Base-by-base conservation (phyloP, 768 basidiomycete genomes). In the Russula vinacea region DNA sequence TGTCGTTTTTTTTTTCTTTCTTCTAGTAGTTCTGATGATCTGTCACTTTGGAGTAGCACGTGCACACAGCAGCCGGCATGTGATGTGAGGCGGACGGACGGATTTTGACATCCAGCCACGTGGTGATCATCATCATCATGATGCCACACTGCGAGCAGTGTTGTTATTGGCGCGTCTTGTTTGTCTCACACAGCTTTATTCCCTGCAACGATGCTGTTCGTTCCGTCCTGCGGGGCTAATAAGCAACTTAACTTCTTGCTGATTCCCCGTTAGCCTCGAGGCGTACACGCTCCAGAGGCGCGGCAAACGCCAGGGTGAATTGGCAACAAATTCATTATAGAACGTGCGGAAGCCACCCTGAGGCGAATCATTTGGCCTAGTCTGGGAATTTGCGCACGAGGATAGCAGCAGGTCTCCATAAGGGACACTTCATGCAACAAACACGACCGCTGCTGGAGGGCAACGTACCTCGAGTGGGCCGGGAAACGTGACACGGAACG, bases 221-320 rank as follows among this genome's bases (percentile, higher is more conserved):
- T 47, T 37, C 57, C 57, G 57, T 63, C 19, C n/a, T 19, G 26
- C 16, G 52, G 29, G 24, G 32, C 56, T 49, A 47, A 17, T 50
- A 17, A 9, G 3, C 52, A 24, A 55, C 22, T 22, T 4, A 52
- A 45, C 64, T 65, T 59, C 64, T n/a, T n/a, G 64, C 64, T 65
- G 64, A 56, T 47, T 57, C 19, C 50, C 22, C 51, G 53, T 53
- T 50, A 1, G 55, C 64, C 64, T 65, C 50, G 59, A 60, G 64
- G 64, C 42, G 55, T 65, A 65, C 64, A 65, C 55, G 64, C 61
- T 65, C 37, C 49, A 44, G 40, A 55, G 55, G 64, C 59, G 50
- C 64, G 55, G 64, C 49, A 44, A 57, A 49, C 39, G 44, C 64
- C 58, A 57, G 60, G 60, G 64, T 56, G 40, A 61, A 56, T 10